Percentiles rank a stretch among this genome's conserved stretches.
phyloP scores from a whole-genome alignment of 306 rosid genomes.

The Trifolium fragiferum region DNA sequence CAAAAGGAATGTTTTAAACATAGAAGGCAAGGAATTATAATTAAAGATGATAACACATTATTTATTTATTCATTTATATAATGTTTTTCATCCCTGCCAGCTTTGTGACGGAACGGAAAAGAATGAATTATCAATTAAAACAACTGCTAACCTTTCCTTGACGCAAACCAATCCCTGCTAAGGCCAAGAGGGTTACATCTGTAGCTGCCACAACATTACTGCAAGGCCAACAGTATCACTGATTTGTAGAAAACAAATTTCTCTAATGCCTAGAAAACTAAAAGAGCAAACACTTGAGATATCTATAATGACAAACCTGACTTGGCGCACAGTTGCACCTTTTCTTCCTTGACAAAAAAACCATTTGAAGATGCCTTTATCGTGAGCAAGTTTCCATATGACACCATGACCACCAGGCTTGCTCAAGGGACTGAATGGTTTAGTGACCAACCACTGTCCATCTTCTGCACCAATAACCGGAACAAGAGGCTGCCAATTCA shows the following conservation, averaged over 20 bases:
- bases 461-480: conserved; percentile 89
- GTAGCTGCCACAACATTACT: conserved; percentile 97
- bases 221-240: conserved; percentile 54
- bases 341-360: conserved; percentile 84
- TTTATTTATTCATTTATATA: conserved; percentile 9
- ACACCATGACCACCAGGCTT: conserved; percentile 99
- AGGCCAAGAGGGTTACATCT: conserved; percentile 88
- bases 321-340: conserved; percentile 97
- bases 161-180: conserved; percentile 91
- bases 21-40: conserved; percentile 7
- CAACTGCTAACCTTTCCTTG: conserved; percentile 75
- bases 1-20: conserved; percentile 10
- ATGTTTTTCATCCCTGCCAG: conserved; percentile 15
- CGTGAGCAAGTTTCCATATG: conserved; percentile 95
- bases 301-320: conserved; percentile 65
- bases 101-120: conserved; percentile 12
- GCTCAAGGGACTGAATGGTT: conserved; percentile 76
- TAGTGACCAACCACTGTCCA: conserved; percentile 84
- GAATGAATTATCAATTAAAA: conserved; percentile 23
- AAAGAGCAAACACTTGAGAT: conserved; percentile 21
- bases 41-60: conserved; percentile 12
- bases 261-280: conserved; percentile 29
- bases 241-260: conserved; percentile 41
- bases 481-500: conserved; percentile 89
- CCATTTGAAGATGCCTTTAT: conserved; percentile 91